Percentiles rank a stretch among this genome's conserved stretches.
Evolutionary conservation across 768 basidiomycete genomes (phyloP).

Genomic region (Hysterangium stoloniferum): DNA sequence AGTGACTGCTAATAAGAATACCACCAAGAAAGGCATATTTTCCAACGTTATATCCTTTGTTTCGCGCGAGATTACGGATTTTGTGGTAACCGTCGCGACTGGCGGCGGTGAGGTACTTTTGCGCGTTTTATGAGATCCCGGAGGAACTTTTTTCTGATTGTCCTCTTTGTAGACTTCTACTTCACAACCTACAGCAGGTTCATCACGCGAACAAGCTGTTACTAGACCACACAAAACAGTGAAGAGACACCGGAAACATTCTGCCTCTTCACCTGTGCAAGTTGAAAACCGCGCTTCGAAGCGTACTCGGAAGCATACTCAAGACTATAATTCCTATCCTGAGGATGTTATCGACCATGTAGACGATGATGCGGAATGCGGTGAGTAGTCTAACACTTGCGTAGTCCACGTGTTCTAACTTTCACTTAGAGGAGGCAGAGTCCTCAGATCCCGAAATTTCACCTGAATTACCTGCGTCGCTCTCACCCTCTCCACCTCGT

Average conservation of each 20-base stretch:
- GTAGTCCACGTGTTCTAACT: too few species aligned
- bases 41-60: slow-evolving; percentile 64
- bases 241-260: slow-evolving; percentile 4
- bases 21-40: slow-evolving; percentile 32
- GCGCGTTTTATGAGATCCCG: not conserved
- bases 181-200: not conserved
- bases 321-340: not conserved
- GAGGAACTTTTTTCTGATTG: not conserved
- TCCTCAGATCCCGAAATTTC: not conserved
- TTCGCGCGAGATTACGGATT: slow-evolving; percentile 62
- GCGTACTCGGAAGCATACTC: not conserved
- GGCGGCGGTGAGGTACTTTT: slow-evolving; percentile 28
- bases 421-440: slow-evolving; percentile 15
- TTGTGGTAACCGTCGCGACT: slow-evolving; percentile 60
- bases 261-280: not conserved
- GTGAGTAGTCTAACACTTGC: not conserved
- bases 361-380: slow-evolving; percentile 6
- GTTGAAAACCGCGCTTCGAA: not conserved
- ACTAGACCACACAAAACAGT: not conserved
- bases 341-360: not conserved
- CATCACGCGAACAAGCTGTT: not conserved
- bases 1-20: not conserved
- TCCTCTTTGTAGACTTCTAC: not conserved
- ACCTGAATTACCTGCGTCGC: slow-evolving; percentile 21
- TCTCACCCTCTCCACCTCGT: slow-evolving; percentile 27